Percentiles rank a stretch among this genome's conserved stretches.
Conservation (phyloP, 1,139 yeast species). For the Magnusiomyces tetraspermus region DNA sequence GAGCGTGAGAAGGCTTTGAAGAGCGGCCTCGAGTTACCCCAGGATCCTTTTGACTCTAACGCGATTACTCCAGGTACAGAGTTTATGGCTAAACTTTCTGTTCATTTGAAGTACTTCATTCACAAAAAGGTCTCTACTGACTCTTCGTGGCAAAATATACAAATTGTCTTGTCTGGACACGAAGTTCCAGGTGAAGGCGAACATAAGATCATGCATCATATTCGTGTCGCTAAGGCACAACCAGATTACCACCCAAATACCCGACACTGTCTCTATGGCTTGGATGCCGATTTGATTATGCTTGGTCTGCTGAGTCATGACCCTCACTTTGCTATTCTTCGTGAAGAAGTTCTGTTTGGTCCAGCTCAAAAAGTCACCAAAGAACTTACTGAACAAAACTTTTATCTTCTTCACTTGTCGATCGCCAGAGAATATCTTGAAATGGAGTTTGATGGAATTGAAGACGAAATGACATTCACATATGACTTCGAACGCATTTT, state of each 20-base stretch:
- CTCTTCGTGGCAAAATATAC: conserved; percentile 82
- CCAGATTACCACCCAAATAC: conserved; percentile 83
- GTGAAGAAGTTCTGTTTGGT: conserved; percentile 95
- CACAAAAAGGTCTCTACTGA: conserved; percentile 79
- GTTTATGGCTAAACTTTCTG: conserved; percentile 84
- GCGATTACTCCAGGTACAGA: conserved; percentile 99
- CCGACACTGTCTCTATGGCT: conserved; percentile 88
- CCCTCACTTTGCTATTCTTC: conserved; percentile 85
- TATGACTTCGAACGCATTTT: conserved; percentile 81
- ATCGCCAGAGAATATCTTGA: conserved; percentile 84
- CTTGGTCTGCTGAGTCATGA: conserved; percentile 93
- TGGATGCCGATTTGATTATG: conserved; percentile 96
- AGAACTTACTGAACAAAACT: conserved; percentile 64
- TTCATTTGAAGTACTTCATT: conserved; percentile 78
- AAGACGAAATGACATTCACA: conserved; percentile 49
- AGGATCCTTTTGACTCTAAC: conserved; percentile 66
- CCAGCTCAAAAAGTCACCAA: conserved; percentile 39
- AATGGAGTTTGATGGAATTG: conserved; percentile 70
- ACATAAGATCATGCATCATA: conserved; percentile 92
- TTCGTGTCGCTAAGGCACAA: conserved; percentile 76
- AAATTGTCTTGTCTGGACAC: conserved; percentile 84
- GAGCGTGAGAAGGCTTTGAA: conserved; percentile 55
- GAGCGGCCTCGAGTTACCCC: conserved; percentile 53
- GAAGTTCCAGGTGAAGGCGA: conserved; percentile 99
- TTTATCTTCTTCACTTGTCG: conserved; percentile 74